These are phyloP conservation scores for Sporothrix inflata DNA, from an alignment of 2,329 filamentous ascomycete genomes.

Conservation along the genomic window DNA sequence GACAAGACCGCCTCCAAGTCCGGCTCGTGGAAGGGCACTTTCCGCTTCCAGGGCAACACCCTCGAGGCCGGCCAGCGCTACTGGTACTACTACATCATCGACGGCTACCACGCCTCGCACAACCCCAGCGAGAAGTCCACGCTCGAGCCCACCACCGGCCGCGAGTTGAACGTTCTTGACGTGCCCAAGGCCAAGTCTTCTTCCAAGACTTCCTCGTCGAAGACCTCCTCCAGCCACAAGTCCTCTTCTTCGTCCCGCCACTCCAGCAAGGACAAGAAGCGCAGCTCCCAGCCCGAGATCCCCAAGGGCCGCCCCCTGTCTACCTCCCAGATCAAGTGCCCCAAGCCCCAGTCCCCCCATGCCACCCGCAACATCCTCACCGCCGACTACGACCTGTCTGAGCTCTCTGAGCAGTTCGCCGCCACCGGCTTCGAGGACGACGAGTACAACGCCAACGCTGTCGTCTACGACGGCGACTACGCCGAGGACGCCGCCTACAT, in stretches of 20 bases:
- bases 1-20: constrained; percentile 81
- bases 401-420: constrained; percentile 76
- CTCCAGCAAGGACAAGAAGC: constrained; percentile 47
- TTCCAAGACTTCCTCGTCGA: constrained; percentile 39
- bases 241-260: constrained; percentile 30
- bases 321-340: constrained; percentile 85
- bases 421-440: constrained; percentile 56
- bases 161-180: constrained; percentile 96
- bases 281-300: constrained; percentile 65
- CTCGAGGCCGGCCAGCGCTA: constrained; percentile 89
- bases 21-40: constrained; percentile 92
- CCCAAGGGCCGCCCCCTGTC: constrained; percentile 88
- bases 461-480: constrained; percentile 29
- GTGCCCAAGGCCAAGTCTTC: constrained; percentile 66
- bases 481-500: constrained; percentile 41
- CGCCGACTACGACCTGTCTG: constrained; percentile 76
- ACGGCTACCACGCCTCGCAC: constrained; percentile 97
- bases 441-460: constrained; percentile 19
- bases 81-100: constrained; percentile 99
- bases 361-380: constrained; percentile 86
- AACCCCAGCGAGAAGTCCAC: constrained; percentile 88
- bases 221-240: constrained; percentile 22
- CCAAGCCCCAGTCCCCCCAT: constrained; percentile 85
- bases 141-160: constrained; percentile 93
- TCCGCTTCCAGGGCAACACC: constrained; percentile 88